Conservation (phyloP, 495 filamentous ascomycete genomes). For the Penicillium canariense region DNA sequence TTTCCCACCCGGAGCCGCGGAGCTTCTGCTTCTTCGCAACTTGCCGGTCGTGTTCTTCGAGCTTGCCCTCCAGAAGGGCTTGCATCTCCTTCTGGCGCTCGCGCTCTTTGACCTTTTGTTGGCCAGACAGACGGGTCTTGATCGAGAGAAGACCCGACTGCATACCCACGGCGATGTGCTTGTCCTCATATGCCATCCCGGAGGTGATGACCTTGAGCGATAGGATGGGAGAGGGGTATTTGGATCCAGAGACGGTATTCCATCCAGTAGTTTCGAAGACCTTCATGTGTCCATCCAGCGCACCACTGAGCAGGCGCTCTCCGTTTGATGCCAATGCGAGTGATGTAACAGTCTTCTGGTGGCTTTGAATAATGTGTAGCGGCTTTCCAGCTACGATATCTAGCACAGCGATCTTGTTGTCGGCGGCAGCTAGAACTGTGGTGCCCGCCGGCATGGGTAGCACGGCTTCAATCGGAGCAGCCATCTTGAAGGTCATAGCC, state of each 20-base stretch:
- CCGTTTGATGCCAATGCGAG: slow-evolving; percentile 74
- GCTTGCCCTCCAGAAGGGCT: slow-evolving; percentile 73
- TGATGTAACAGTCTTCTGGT: slow-evolving; percentile 95
- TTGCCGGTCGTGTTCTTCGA: slow-evolving; percentile 65
- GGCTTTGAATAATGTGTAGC: slow-evolving; percentile 79
- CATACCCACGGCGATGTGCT: slow-evolving; percentile 92
- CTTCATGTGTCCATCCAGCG: slow-evolving; percentile 93
- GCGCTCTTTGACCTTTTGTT: slow-evolving; percentile 72
- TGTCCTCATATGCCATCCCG: slow-evolving; percentile 66
- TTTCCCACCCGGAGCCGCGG: slow-evolving; percentile 65
- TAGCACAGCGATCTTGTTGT: slow-evolving; percentile 87
- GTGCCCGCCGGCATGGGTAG: slow-evolving; percentile 83
- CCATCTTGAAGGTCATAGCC: slow-evolving; percentile 90
- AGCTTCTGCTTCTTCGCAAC: slow-evolving; percentile 64
- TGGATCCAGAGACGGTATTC: slow-evolving; percentile 89
- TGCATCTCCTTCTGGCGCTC: slow-evolving; percentile 84
- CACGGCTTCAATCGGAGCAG: slow-evolving; percentile 78
- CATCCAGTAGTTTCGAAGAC: slow-evolving; percentile 87
- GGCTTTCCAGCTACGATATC: slow-evolving; percentile 91
- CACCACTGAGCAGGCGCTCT: slow-evolving; percentile 77
- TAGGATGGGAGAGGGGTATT: slow-evolving; percentile 87
- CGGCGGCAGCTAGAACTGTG: slow-evolving; percentile 78
- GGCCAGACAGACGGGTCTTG: slow-evolving; percentile 78
- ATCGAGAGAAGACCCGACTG: slow-evolving; percentile 85
- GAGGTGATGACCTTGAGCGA: slow-evolving; percentile 71